Base-by-base conservation (phyloP, 2,329 filamentous ascomycete genomes). In the Colletotrichum higginsianum region DNA sequence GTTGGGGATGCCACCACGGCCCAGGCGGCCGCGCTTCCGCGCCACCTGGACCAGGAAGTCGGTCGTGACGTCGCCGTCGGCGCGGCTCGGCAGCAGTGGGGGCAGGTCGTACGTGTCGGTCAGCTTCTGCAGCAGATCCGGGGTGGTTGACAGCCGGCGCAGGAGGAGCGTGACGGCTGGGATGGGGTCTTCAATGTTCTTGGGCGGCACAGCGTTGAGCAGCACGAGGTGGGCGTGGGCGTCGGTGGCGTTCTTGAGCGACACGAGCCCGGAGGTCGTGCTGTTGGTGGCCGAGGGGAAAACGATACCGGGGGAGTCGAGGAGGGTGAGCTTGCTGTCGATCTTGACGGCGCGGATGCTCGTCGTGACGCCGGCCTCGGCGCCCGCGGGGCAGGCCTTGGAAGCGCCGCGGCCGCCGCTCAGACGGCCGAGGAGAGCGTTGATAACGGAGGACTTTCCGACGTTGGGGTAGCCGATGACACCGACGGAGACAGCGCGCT, bases 381-480 rank as follows among this genome's bases (percentile, higher is more conserved):
- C 95, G 72, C 95, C 95, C 1, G 94, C 93, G 1, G 95, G 95
- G 81, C 95, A 98, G 53, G 94, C 93, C 73, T 79, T 83, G 46
- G 88, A 86, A 76, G 88, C 85, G 47, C 89, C 89, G 75, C 87
- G 86, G 78, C 89, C 91, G 67, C 91, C 88, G 75, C 92, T 90
- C 76, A 98, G 86, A 47, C 94, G 90, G 47, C 93, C 91, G 23
- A 94, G 92, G 67, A 98, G 90, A 18, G 95, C 94, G 82, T 98
- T 98, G 87, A 98, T 98, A 78, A 98, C 94, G 61, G 95, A 98
- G 38, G 94, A 97, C 86, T 98, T 98, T 80, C 95, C 95, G 71
- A 98, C 95, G 80, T 98, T 98, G 77, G 95, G 95, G 82, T 98
- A 98, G 38, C 95, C 95, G 76, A 98, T 97, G 73, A 98, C 94